Evolutionary conservation across 2,329 filamentous ascomycete genomes (phyloP).

Genomic region (Colletotrichum lini): DNA sequence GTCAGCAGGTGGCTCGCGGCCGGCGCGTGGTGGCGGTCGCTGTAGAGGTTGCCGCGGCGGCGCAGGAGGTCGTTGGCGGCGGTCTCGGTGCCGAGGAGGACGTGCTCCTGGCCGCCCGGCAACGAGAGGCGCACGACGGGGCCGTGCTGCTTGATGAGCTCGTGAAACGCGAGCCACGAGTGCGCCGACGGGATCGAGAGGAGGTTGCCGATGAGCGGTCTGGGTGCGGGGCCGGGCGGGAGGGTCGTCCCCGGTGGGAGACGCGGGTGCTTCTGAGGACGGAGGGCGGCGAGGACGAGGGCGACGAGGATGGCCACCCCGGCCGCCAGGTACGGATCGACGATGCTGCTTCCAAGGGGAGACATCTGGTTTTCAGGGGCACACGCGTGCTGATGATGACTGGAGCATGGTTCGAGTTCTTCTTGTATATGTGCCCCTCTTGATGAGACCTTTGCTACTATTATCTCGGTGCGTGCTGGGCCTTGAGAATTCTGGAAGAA

Average conservation of each 20-base stretch:
- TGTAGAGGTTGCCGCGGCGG: slow-evolving; percentile 56
- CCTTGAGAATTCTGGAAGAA: background rate
- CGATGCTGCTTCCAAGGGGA: background rate
- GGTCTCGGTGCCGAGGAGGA: slow-evolving; percentile 55
- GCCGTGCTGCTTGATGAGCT: slow-evolving; percentile 54
- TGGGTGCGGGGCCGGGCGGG: slow-evolving; percentile 36
- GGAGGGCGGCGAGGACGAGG: slow-evolving; percentile 13
- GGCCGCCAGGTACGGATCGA: slow-evolving; percentile 24
- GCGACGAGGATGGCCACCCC: slow-evolving; percentile 16
- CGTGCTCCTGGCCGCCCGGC: slow-evolving; percentile 55
- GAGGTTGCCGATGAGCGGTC: slow-evolving; percentile 51
- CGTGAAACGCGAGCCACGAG: slow-evolving; percentile 58
- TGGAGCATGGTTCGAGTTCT: slow-evolving; percentile 8
- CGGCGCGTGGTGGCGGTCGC: slow-evolving; percentile 52
- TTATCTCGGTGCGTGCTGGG: too few relatives aligned
- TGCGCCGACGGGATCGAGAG: slow-evolving; percentile 52
- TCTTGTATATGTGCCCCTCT: background rate
- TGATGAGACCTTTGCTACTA: background rate
- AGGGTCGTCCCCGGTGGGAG: slow-evolving; percentile 34
- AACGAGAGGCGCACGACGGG: slow-evolving; percentile 61
- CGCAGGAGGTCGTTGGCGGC: slow-evolving; percentile 59
- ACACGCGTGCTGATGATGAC: background rate
- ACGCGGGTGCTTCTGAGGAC: background rate
- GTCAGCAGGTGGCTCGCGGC: slow-evolving; percentile 53
- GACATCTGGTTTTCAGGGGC: background rate